These are phyloP conservation scores for Hippophae tibetana DNA, from an alignment of 306 rosid genomes.

Conservation along the genomic window DNA sequence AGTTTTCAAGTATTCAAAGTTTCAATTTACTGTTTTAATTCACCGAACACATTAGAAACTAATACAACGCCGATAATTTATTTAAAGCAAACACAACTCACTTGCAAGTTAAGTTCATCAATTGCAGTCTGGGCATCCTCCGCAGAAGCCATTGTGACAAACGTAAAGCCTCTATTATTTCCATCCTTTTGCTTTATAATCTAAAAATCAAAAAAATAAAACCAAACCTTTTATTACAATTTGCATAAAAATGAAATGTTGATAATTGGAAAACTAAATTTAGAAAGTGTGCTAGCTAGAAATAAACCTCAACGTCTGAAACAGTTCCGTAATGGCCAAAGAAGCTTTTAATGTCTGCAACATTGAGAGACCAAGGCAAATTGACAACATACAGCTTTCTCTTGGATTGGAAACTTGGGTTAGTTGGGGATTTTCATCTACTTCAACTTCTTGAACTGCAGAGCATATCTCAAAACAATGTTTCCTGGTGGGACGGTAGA, in stretches of 20 bases:
- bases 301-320: constrained; percentile 51
- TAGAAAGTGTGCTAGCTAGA: background rate
- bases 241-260: background rate
- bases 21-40: no score
- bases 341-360: constrained; percentile 43
- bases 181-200: constrained; percentile 62
- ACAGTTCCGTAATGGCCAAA: constrained; percentile 67
- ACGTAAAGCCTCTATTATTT: constrained; percentile 59
- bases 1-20: no score
- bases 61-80: no score
- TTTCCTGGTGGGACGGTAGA: constrained; percentile 12
- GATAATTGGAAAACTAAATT: background rate
- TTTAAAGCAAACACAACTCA: constrained; percentile 22
- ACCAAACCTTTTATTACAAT: constrained; percentile 16
- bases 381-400: constrained; percentile 57
- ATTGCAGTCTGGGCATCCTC: constrained; percentile 70
- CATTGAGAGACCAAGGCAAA: constrained; percentile 63
- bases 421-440: constrained; percentile 26
- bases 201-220: constrained; percentile 24
- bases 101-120: constrained; percentile 47
- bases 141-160: constrained; percentile 64
- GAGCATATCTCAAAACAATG: constrained; percentile 30
- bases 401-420: constrained; percentile 23
- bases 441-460: constrained; percentile 39
- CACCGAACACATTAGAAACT: no score